These are phyloP conservation scores for Laburnicola sp. DNA, from an alignment of 2,329 filamentous ascomycete species.

Conservation along the genomic window DNA sequence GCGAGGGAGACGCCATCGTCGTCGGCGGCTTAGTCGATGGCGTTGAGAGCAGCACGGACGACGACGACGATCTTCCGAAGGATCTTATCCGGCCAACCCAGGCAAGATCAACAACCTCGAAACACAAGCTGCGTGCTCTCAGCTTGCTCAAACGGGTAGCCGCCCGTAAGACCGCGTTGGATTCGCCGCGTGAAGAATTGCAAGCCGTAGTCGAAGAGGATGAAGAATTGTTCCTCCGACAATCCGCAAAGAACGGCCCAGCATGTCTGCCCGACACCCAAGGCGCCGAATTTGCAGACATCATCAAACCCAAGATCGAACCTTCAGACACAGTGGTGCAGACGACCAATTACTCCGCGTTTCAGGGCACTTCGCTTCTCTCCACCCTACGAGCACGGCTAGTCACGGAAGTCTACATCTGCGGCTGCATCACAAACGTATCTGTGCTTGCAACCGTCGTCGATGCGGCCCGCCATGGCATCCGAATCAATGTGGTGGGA, in stretches of 20 bases:
- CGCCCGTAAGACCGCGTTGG: conserved; percentile 29
- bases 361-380: conserved; percentile 73
- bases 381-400: conserved; percentile 80
- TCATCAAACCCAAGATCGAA: conserved; percentile 55
- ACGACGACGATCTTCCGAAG: conserved; percentile 38
- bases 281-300: conserved; percentile 56
- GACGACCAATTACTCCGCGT: conserved; percentile 88
- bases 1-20: conserved; percentile 52
- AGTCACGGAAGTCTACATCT: conserved; percentile 86
- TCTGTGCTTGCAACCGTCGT: conserved; percentile 89
- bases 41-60: conserved; percentile 40
- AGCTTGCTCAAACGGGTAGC: conserved; percentile 45
- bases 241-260: conserved; percentile 42
- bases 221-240: conserved; percentile 52
- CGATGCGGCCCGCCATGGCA: conserved; percentile 85
- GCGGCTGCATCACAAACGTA: conserved; percentile 82
- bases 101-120: conserved; percentile 33
- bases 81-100: conserved; percentile 29
- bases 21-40: conserved; percentile 44
- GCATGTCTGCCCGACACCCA: conserved; percentile 49
- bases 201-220: conserved; percentile 44
- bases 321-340: conserved; percentile 58
- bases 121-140: conserved; percentile 41
- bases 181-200: conserved; percentile 30
- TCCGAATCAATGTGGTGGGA: conserved; percentile 82